phyloP scores from a whole-genome alignment of 1,284 basidiomycete genomes.

The Naganishia sp. region DNA sequence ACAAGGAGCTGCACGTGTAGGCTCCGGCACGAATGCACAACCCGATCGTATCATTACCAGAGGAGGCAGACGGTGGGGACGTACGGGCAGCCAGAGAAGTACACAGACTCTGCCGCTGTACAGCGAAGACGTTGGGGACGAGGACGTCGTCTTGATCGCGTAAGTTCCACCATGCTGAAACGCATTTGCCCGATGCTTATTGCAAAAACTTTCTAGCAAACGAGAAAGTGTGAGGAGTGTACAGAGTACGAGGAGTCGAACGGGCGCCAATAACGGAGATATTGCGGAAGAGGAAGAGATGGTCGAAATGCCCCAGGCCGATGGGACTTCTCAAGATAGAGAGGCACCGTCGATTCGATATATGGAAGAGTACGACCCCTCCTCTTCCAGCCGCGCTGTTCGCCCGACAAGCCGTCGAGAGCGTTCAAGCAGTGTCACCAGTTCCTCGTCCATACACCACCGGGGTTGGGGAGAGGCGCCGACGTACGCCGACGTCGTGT shows the following conservation, averaged over 20 bases:
- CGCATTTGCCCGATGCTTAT: not conserved
- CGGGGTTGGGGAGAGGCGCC: constrained; percentile 33
- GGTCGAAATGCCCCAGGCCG: not conserved
- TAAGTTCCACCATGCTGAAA: constrained; percentile 2
- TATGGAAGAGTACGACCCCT: too few relatives aligned
- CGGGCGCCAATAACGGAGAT: constrained; percentile 8
- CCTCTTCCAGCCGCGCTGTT: too few relatives aligned
- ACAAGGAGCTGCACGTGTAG: not conserved
- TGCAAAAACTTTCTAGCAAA: constrained; percentile 25
- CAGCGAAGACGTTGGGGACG: constrained; percentile 32
- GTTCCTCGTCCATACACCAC: constrained; percentile 22
- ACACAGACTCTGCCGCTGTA: constrained; percentile 33
- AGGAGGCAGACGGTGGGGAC: constrained; percentile 32
- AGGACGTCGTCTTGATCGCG: constrained; percentile 34
- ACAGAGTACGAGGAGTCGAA: constrained; percentile 11
- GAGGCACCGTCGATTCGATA: too few relatives aligned
- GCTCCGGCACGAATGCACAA: constrained; percentile 2
- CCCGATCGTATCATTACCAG: constrained; percentile 26
- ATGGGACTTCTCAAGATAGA: not conserved
- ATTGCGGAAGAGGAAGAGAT: constrained; percentile 19
- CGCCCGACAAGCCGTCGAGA: not conserved
- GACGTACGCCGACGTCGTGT: constrained; percentile 22
- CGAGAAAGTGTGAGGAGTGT: constrained; percentile 32
- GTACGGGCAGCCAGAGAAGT: constrained; percentile 31
- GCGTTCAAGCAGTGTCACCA: constrained; percentile 13